phyloP scores from a whole-genome alignment of 129 eudicot species.

The Escallonia rubra region DNA sequence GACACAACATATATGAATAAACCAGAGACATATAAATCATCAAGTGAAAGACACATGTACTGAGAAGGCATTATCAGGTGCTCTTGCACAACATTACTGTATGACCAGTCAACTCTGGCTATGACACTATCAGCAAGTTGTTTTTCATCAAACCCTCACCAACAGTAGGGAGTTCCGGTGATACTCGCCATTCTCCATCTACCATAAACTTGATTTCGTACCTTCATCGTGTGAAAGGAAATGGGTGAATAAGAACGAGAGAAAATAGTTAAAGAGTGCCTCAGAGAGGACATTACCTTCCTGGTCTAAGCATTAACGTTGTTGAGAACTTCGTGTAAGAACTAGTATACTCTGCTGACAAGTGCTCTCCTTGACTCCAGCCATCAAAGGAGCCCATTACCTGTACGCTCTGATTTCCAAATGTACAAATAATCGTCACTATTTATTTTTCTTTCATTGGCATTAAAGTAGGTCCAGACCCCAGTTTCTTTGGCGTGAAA shows the following conservation, averaged over 20 bases:
- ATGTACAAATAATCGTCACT: not conserved
- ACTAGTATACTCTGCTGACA: constrained; percentile 85
- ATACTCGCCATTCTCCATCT: constrained; percentile 85
- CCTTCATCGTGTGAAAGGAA: constrained; percentile 30
- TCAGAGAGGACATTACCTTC: constrained; percentile 50
- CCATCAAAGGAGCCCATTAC: constrained; percentile 97
- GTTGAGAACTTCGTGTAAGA: constrained; percentile 66
- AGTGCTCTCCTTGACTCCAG: constrained; percentile 89
- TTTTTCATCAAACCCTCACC: constrained; percentile 84
- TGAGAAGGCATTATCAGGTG: not conserved
- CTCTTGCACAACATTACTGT: not conserved
- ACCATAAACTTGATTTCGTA: constrained; percentile 94
- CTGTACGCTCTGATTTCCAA: constrained; percentile 69
- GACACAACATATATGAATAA: no score
- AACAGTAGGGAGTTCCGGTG: constrained; percentile 67
- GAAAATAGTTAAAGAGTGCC: not conserved
- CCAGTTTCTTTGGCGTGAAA: no score
- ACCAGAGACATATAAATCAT: no score
- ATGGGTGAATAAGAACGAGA: not conserved
- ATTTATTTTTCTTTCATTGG: no score
- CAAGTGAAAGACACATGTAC: not conserved
- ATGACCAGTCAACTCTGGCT: constrained; percentile 6
- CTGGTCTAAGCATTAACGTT: constrained; percentile 80
- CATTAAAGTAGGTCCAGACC: no score
- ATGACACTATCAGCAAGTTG: constrained; percentile 74